Evolutionary conservation across 1,284 basidiomycete genomes (phyloP).

Genomic region (Moniliophthora roreri): DNA sequence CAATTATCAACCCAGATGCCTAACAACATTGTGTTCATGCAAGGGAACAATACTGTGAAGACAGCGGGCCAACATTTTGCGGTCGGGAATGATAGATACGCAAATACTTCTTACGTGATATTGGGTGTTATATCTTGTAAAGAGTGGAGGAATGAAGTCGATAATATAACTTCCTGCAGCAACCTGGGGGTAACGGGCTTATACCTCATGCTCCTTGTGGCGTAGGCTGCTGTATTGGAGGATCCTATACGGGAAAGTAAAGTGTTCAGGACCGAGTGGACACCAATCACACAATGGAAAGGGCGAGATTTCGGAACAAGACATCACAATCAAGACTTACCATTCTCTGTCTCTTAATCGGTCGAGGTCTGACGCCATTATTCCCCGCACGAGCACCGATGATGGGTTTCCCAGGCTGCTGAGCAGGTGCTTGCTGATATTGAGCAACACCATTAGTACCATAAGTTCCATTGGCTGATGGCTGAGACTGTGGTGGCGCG

Average conservation of each 20-base stretch:
- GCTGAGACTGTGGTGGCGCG: not conserved
- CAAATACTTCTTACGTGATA: not conserved
- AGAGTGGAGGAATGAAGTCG: not conserved
- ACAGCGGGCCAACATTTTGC: no score
- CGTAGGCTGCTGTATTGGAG: conserved; percentile 48
- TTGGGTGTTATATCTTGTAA: not conserved
- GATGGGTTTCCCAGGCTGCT: conserved; percentile 26
- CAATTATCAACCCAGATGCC: no score
- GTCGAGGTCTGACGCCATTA: conserved; percentile 59
- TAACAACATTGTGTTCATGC: no score
- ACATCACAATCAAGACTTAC: conserved; percentile 40
- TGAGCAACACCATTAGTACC: conserved; percentile 12
- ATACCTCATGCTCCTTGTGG: conserved; percentile 43
- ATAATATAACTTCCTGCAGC: not conserved
- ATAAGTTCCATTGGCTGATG: conserved; percentile 8
- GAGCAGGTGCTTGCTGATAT: conserved; percentile 12
- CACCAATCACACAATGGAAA: conserved; percentile 8
- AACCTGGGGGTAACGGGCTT: conserved; percentile 6
- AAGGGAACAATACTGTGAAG: no score
- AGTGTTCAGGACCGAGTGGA: not conserved
- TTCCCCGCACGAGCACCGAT: conserved; percentile 55
- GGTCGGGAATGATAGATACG: no score
- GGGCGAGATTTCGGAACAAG: conserved; percentile 1
- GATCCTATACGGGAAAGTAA: conserved; percentile 30
- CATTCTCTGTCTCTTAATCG: conserved; percentile 75